Conservation (phyloP, 2,329 filamentous ascomycete genomes). For the Curvularia sp. region DNA sequence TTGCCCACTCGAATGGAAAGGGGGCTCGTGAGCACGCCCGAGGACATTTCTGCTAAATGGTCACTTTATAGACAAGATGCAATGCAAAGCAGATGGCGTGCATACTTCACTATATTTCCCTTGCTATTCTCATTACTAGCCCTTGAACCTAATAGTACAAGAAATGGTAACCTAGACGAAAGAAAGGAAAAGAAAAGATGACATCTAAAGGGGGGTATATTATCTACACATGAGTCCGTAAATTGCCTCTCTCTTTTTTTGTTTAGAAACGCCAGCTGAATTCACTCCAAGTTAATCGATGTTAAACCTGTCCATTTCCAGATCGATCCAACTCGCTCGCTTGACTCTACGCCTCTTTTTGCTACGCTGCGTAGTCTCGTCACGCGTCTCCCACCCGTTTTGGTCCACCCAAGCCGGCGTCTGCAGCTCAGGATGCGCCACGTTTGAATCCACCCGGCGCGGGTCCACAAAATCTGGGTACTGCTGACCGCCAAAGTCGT, state of each 20-base stretch:
- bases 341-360: slow-evolving; percentile 25
- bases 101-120: not conserved
- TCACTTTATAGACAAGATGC: not conserved
- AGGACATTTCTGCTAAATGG: too few species aligned
- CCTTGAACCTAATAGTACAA: too few species aligned
- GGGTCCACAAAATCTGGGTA: slow-evolving; percentile 44
- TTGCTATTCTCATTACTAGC: too few species aligned
- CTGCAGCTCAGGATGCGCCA: slow-evolving; percentile 15
- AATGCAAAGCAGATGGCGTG: not conserved
- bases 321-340: slow-evolving; percentile 42
- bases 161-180: too few species aligned
- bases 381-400: slow-evolving; percentile 24
- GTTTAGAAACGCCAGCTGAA: too few species aligned
- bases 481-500: slow-evolving; percentile 17
- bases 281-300: slow-evolving; percentile 30
- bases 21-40: not conserved
- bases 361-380: slow-evolving; percentile 27
- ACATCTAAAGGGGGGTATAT: too few species aligned
- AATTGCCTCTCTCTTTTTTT: too few species aligned
- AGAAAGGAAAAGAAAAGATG: too few species aligned
- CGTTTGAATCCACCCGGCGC: slow-evolving; percentile 24
- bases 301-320: slow-evolving; percentile 46
- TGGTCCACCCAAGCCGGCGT: not conserved
- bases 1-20: not conserved
- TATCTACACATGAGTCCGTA: too few species aligned